A percentile compares a stretch with the other conserved stretches of the same genome.
Evolutionary conservation across 202 grass and related monocot species (phyloP).

Genomic region (Eragrostis tef): DNA sequence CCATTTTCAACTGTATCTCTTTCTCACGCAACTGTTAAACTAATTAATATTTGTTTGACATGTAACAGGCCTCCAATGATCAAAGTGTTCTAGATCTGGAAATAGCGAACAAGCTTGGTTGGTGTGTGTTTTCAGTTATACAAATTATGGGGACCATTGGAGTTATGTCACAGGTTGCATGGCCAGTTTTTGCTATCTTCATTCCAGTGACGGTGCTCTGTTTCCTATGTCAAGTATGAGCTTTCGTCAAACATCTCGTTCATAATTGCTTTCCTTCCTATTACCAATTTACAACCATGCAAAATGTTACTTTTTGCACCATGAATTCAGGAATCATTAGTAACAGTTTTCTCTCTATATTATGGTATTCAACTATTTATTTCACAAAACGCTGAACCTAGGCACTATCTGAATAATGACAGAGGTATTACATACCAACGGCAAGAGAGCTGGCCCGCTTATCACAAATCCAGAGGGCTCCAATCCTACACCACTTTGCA

Average conservation of each 20-base stretch:
- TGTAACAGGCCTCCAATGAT: conserved; percentile 79
- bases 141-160: conserved; percentile 84
- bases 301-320: neutral
- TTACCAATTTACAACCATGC: neutral
- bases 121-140: conserved; percentile 81
- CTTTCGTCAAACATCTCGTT: conserved; percentile 19
- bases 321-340: conserved; percentile 26
- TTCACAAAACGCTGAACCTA: conserved; percentile 43
- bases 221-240: conserved; percentile 74
- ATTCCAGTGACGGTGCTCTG: conserved; percentile 82
- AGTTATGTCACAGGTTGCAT: conserved; percentile 96
- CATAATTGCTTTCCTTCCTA: conserved; percentile 7
- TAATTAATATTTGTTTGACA: conserved; percentile 32
- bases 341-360: conserved; percentile 8
- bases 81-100: conserved; percentile 92
- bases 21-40: conserved; percentile 1
- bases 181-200: conserved; percentile 94
- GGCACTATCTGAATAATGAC: conserved; percentile 40
- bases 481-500: conserved; percentile 94
- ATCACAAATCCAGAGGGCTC: conserved; percentile 87
- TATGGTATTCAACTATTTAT: conserved; percentile 27
- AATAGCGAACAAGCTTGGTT: conserved; percentile 78
- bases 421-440: conserved; percentile 94
- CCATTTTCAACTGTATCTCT: too few species aligned
- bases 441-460: conserved; percentile 88